Evolutionary conservation across 208 protist species (phyloP).

Genomic region (Trypanosomatidae sp.): DNA sequence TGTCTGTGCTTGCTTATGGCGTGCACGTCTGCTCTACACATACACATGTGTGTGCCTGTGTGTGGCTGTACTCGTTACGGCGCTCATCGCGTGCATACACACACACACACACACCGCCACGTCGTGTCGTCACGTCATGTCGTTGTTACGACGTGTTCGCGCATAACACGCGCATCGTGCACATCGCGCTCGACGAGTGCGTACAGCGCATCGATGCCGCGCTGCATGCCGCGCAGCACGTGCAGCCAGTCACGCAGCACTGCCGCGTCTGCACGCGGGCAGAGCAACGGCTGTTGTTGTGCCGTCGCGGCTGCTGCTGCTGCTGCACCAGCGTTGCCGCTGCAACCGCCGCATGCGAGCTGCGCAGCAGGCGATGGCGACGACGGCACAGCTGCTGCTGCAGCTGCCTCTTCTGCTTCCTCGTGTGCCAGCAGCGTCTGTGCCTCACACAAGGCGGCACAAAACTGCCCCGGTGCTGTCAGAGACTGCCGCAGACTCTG

Average conservation of each 20-base stretch:
- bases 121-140: no score
- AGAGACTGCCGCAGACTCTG: constrained; percentile 27
- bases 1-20: no score
- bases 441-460: constrained; percentile 19
- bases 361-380: no score
- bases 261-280: constrained; percentile 19
- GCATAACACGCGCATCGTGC: constrained; percentile 30
- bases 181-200: constrained; percentile 22
- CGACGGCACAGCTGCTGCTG: no score
- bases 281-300: constrained; percentile 9
- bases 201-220: constrained; percentile 31
- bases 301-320: constrained; percentile 1
- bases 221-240: constrained; percentile 41
- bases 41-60: no score
- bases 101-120: no score
- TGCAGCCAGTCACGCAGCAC: constrained; percentile 25
- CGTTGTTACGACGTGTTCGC: constrained; percentile 11
- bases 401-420: no score
- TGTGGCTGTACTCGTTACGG: no score
- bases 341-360: no score
- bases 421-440: constrained; percentile 34
- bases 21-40: no score
- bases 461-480: constrained; percentile 24
- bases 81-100: no score
- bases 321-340: no score